Base-by-base conservation (phyloP, 192 early-diverging fungal species). In the Entophlyctis luteolus region DNA sequence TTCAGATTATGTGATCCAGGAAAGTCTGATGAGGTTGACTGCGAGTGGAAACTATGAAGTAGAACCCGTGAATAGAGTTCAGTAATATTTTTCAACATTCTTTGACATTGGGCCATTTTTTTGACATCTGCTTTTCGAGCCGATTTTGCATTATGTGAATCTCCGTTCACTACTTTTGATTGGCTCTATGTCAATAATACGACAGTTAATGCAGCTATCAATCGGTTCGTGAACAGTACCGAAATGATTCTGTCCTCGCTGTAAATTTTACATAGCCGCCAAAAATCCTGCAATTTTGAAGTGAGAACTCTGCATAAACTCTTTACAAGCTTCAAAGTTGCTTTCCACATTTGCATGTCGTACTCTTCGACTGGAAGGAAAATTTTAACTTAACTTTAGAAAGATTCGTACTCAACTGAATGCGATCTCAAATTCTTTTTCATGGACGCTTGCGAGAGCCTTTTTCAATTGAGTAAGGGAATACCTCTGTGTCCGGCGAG, bases 231-330 rank as follows among this genome's bases (percentile, higher is more conserved):
- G 14, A 18, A n/a, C 31, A 31, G 18, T 55, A 77, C 76, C 76
- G 77, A 88, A 52, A 82, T 77, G 55, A 92, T 89, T 65, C 89
- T 87, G 34, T 93, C 90, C 56, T 96, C 95, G 70, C 91, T 89
- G 67, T 84, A 98, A 2, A 91, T 84, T 55, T 86, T 86, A 50
- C 91, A 89, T 1, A 96, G 73, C 73, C 90, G 87, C 92, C 95
- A 96, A 79, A 98, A 98, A 60, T 93, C 91, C 3, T 93, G 93
- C 53, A 98, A 62, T 33, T 83, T 82, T 35, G 86, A 81, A 23
- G 83, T 62, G 16, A 98, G 72, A 8, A 90, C 75, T 47, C 88
- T 82, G n/a, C 92, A 94, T 3, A 93, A 76, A 8, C 80, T 78
- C 70, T 91, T 87, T 33, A 94, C 87, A 23, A 90, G 72, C 0